Evolutionary conservation across 129 eudicot species (phyloP).

Genomic region (Dittrichia graveolens): DNA sequence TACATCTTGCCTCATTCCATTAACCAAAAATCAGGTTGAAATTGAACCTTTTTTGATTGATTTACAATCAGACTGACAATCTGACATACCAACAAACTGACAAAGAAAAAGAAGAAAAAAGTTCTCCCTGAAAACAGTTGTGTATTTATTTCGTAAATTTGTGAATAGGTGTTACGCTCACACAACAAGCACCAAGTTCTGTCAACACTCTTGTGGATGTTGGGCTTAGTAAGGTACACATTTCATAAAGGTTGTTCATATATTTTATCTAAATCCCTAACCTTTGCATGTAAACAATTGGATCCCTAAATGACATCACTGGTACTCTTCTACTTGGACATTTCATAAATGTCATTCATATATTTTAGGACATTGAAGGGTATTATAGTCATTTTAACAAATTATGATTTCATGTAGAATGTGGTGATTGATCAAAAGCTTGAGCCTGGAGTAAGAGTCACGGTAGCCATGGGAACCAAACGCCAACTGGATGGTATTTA

Average conservation of each 20-base stretch:
- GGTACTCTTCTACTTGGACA: neutral
- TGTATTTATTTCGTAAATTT: constrained; percentile 3
- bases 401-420: constrained; percentile 56
- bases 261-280: neutral
- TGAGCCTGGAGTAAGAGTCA: constrained; percentile 84
- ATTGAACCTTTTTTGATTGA: too few relatives aligned
- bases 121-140: constrained; percentile 6
- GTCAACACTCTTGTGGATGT: constrained; percentile 79
- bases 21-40: too few relatives aligned
- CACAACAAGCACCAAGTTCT: constrained; percentile 53
- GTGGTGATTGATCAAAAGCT: constrained; percentile 73
- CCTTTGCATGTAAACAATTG: neutral
- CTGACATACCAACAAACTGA: too few relatives aligned
- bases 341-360: neutral
- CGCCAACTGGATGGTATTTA: constrained; percentile 63
- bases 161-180: constrained; percentile 63
- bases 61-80: too few relatives aligned
- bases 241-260: neutral
- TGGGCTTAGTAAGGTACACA: constrained; percentile 81
- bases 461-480: constrained; percentile 90
- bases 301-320: neutral
- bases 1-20: too few relatives aligned
- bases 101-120: too few relatives aligned
- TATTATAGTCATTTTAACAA: too few relatives aligned
- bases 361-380: constrained; percentile 11